These are phyloP conservation scores for Hypoxylon sp. DNA, from an alignment of 2,329 filamentous ascomycete genomes.

Conservation along the genomic window DNA sequence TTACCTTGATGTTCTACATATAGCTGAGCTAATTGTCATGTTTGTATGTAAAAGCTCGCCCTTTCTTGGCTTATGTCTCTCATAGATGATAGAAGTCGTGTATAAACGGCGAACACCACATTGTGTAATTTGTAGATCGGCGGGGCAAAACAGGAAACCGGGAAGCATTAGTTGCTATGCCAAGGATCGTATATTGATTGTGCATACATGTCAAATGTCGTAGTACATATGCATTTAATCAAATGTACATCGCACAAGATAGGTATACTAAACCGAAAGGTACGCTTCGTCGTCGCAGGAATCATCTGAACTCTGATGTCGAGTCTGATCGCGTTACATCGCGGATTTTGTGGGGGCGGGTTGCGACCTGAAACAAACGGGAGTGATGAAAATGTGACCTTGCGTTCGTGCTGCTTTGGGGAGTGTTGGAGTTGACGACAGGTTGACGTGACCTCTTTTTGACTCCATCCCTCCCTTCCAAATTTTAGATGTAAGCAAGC, in stretches of 20 bases:
- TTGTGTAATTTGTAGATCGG: neutral
- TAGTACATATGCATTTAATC: neutral
- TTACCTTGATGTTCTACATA: neutral
- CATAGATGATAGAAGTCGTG: constrained; percentile 17
- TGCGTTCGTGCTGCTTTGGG: constrained; percentile 18
- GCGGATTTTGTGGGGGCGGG: constrained; percentile 34
- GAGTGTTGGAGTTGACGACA: constrained; percentile 17
- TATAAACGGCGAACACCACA: constrained; percentile 4
- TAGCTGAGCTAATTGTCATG: neutral
- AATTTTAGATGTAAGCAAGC: neutral
- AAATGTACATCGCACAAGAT: constrained; percentile 2
- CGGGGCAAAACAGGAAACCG: neutral
- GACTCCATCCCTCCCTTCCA: neutral
- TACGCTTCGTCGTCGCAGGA: neutral
- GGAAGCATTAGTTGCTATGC: neutral
- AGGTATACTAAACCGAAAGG: constrained; percentile 2
- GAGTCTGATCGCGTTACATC: constrained; percentile 42
- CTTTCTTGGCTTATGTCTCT: constrained; percentile 6
- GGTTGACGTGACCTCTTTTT: constrained; percentile 12
- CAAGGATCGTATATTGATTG: constrained; percentile 1
- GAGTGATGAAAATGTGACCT: constrained; percentile 32
- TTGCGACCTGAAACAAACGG: constrained; percentile 42
- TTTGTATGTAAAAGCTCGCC: constrained; percentile 1
- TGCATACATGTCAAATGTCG: neutral
- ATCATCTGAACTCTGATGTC: constrained; percentile 20